Evolutionary conservation across 768 basidiomycete genomes (phyloP), one percentile per base, ranked within the genome.

Genomic region (Suillus weaverae): DNA sequence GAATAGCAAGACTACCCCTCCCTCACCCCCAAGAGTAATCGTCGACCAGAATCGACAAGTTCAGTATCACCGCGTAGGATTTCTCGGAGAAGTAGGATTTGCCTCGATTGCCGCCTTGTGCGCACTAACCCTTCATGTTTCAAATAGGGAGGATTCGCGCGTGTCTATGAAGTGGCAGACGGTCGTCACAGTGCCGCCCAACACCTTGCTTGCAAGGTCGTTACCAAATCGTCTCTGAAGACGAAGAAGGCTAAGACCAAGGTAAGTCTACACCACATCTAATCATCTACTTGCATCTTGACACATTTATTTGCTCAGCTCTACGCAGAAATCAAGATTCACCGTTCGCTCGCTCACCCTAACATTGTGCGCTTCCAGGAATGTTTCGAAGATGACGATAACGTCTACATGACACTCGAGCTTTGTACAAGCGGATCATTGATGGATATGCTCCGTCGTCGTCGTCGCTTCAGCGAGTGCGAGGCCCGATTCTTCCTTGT

Each of bases 311-410:
- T 32, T 32, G 36, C 46, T 6, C 39, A 98, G 97, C 86, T 99
- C 54, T 99, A 95, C 72, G 96, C 97, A 66, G 97, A 99, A 83
- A 99, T 99, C 72, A 97, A 97, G 82, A 94, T 99, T 56, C 97
- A 99, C 77, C 88, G 90, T 66, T 89, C 93, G 16, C 85, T 99
- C 55, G 78, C 86, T 32, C 97, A 99, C 70, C 92, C 95, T 20
- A 96, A 99, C 76, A 94, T 99, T 67, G 95, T 98, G 60, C 78
- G 80, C 13, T 98, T 99, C 76, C 83, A 89, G 60, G 95, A 97
- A 68, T 97, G 95, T 77, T 99, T 98, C 72, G 96, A 99, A 76
- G 97, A 97, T 71, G 84, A 88, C 13, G 89, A 93, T 62, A 95
- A 98, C 74, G 97, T 99, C 30, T 99, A 99, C 79, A 97, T 99